Evolutionary conservation across 306 rosid genomes (phyloP), one percentile per base, ranked within the genome.

Genomic region (Aeschynomene evenia): DNA sequence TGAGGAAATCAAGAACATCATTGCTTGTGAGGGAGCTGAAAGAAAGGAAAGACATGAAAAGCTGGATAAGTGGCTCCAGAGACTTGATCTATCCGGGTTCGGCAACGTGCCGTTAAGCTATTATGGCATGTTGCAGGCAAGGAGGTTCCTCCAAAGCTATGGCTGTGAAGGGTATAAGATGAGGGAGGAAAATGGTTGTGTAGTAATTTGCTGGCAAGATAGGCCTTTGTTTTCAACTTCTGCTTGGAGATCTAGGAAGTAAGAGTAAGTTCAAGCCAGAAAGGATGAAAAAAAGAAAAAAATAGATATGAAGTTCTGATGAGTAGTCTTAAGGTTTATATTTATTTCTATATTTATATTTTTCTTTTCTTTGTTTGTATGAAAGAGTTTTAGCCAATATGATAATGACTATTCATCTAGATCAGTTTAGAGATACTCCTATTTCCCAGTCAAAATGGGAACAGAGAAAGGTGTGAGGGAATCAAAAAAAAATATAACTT

Each of bases 31-130:
- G 72, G 98, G 98, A 46, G 69, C 64, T 49, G 96, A 89, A 66
- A 85, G 98, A 76, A 89, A 76, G 63, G 98, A 89, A 69, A 80
- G 98, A 53, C 98, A 92, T 37, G 98, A 89, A 46, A 92, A 87
- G 78, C 84, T 79, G 2, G 92, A 84, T 13, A 92, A 86, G 68
- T 89, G 98, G 98, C 68, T 85, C 33, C 88, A 83, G 40, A 82
- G 92, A 68, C 79, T 92, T 22, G 95, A 92, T 55, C 63, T 78
- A n/a, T 77, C 85, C 0, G 92, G 91, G 29, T 92, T 92, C 21
- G 81, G 82, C 11, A 90, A 72, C 21, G 79, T 85, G 15, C 78
- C 85, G 33, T 80, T 88, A 70, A 89, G 95, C 88, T 81, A 86
- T 70, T 81, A 76, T 50, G 92, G 87, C 4, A 83, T 89, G 95